These are phyloP conservation scores for Suhomyces ambrosiae DNA, from an alignment of 1,139 yeast species.

Conservation along the genomic window DNA sequence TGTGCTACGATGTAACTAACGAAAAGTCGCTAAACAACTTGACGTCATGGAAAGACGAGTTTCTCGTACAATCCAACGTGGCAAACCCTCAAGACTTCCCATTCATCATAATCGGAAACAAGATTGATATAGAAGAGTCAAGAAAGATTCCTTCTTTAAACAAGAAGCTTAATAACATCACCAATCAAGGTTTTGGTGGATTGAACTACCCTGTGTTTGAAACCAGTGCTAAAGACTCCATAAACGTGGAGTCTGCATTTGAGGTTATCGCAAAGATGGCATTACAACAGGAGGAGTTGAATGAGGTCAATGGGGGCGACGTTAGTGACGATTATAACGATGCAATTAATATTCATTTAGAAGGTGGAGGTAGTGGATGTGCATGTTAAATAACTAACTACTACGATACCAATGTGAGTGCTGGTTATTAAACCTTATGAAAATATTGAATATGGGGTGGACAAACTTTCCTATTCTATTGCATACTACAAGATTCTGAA, in stretches of 20 bases:
- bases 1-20: conserved; percentile 51
- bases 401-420: too few species aligned
- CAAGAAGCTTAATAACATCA: conserved; percentile 84
- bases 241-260: conserved; percentile 82
- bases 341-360: conserved; percentile 92
- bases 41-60: conserved; percentile 94
- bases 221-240: conserved; percentile 31
- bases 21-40: conserved; percentile 83
- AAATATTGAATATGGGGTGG: too few species aligned
- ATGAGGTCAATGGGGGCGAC: conserved; percentile 83
- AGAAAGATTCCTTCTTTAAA: conserved; percentile 76
- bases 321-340: conserved; percentile 79
- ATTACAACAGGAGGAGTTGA: conserved; percentile 84
- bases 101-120: conserved; percentile 91
- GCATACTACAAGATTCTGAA: too few species aligned
- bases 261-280: conserved; percentile 97
- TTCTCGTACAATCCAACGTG: conserved; percentile 88
- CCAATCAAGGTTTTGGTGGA: conserved; percentile 73
- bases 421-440: too few species aligned
- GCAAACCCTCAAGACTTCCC: conserved; percentile 94
- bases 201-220: conserved; percentile 79
- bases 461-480: too few species aligned
- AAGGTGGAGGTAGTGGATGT: conserved; percentile 72
- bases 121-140: conserved; percentile 90
- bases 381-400: conserved; percentile 74